phyloP scores from a whole-genome alignment of 2,329 filamentous ascomycete genomes.

The Zymoseptoria pseudotritici region DNA sequence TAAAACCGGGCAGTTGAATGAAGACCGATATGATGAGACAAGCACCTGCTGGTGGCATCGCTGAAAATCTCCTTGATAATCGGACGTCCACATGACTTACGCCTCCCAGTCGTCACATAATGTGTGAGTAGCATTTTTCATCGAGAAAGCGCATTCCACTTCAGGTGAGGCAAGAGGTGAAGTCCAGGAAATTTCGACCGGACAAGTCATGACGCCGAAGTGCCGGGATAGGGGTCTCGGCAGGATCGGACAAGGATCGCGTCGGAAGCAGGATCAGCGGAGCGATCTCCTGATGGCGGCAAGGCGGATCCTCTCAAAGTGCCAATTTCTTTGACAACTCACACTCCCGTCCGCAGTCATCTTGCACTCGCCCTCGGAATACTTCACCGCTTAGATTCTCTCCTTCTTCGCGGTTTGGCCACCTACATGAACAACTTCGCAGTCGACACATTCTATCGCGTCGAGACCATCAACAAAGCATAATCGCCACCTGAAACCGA shows the following conservation, averaged over 20 bases:
- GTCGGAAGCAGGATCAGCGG: not conserved
- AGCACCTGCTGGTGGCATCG: too few relatives aligned
- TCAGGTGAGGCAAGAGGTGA: not conserved
- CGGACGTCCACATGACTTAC: too few relatives aligned
- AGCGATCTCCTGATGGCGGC: not conserved
- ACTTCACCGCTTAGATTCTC: not conserved
- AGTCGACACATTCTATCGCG: too few relatives aligned
- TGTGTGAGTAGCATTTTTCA: too few relatives aligned
- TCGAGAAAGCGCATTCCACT: not conserved
- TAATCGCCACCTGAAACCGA: not conserved
- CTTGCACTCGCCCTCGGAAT: not conserved
- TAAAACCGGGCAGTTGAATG: too few relatives aligned
- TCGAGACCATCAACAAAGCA: not conserved
- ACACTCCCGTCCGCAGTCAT: not conserved
- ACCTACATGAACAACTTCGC: not conserved
- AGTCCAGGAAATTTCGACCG: not conserved
- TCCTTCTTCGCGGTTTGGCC: not conserved
- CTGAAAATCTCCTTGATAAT: too few relatives aligned
- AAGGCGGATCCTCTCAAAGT: not conserved
- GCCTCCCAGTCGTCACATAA: too few relatives aligned
- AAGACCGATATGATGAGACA: too few relatives aligned
- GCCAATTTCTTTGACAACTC: not conserved
- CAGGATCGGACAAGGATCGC: not conserved
- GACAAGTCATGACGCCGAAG: not conserved
- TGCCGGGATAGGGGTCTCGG: not conserved